Evolutionary conservation across 2,329 filamentous ascomycete species (phyloP), one percentile per base, ranked within the genome.

Genomic region (Trichoderma cornu-damae): DNA sequence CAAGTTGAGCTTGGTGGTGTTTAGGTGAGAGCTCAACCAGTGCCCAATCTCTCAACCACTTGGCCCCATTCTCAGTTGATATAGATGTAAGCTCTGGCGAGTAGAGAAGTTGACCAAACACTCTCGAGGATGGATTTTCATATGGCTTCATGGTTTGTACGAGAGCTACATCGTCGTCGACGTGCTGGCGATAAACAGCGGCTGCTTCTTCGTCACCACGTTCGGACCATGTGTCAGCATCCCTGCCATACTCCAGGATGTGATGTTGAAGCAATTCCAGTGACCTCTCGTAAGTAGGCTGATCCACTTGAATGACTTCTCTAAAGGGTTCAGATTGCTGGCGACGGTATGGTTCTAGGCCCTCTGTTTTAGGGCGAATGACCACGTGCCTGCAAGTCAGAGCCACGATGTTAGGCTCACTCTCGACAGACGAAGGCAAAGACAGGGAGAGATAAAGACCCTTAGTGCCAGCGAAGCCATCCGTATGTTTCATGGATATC

Each of bases 31-130:
- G 35, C 22, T 52, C 49, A 14, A 52, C 20, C n/a, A 52, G 35
- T 11, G 49, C 49, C 49, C 49, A 52, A 28, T 52, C 35, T 52
- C 49, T 52, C 24, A 42, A 40, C 49, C 49, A 52, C 9, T n/a
- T 12, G 24, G n/a, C 14, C 2, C 18, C 26, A 16, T 26, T 12
- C 14, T 30, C 9, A 48, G 44, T 5, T 40, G 20, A 16, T 20
- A 16, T 20, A n/a, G 11, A 40, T 42, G 2, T 5, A 20, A 22
- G 8, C 11, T 22, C 24, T 16, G 49, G 49, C 22, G 49, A 20
- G 24, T 9, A 52, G 14, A 52, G 49, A 30, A 52, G 35, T 14
- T 12, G 37, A n/a, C 35, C 49, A 38, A 52, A 52, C 6, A 22
- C 24, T 9, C 49, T 42, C 9, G 49, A 52, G 22, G 49, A 43